Evolutionary conservation across 2,329 filamentous ascomycete genomes (phyloP).

Genomic region (Colletotrichum tropicale): DNA sequence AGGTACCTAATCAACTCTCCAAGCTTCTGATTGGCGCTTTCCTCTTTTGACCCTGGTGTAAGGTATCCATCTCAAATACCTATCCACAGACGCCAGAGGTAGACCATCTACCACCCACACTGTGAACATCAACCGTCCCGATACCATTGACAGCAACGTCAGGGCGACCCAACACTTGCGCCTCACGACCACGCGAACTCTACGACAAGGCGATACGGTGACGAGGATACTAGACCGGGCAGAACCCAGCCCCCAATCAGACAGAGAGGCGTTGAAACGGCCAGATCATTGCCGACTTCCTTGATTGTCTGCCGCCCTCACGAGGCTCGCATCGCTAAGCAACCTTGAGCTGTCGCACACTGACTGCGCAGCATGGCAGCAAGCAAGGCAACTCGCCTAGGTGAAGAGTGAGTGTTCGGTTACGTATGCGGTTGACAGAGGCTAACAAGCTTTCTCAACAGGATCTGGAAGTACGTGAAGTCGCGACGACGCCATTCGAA

Average conservation of each 20-base stretch:
- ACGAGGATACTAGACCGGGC: background rate
- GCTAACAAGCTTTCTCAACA: slow-evolving; percentile 39
- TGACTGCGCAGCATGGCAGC: slow-evolving; percentile 54
- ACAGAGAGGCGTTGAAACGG: background rate
- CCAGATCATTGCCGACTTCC: background rate
- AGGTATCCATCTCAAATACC: background rate
- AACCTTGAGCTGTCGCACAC: background rate
- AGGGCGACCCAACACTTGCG: background rate
- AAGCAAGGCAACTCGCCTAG: slow-evolving; percentile 64
- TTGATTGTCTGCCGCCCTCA: background rate
- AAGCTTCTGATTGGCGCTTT: background rate
- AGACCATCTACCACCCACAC: background rate
- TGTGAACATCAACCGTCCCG: background rate
- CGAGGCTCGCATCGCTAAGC: background rate
- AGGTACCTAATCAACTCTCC: background rate
- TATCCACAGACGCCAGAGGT: background rate
- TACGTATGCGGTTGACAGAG: background rate
- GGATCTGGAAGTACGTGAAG: slow-evolving; percentile 87
- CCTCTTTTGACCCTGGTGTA: background rate
- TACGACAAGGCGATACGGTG: background rate
- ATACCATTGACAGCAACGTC: background rate
- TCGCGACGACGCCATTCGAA: background rate
- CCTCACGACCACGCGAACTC: background rate
- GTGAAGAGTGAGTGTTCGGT: slow-evolving; percentile 61
- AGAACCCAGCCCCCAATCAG: background rate